Evolutionary conservation across 2,329 filamentous ascomycete genomes (phyloP).

Genomic region (Colletotrichum filicis): DNA sequence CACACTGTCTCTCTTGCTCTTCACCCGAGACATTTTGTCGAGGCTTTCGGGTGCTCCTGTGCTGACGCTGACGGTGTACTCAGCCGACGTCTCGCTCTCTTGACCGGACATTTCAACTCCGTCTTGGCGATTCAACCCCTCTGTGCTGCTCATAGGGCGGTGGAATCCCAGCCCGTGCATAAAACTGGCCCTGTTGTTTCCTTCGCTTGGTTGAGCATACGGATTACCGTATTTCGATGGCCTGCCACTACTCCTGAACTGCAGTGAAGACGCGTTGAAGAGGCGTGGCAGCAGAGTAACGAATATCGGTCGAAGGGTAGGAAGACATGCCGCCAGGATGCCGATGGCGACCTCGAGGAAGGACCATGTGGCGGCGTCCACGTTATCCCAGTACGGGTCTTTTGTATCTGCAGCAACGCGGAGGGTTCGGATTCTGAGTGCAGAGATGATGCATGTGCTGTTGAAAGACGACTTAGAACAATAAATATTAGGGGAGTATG

Average conservation of each 20-base stretch:
- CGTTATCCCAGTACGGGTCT: constrained; percentile 44
- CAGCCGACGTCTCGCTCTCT: background rate
- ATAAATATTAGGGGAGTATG: background rate
- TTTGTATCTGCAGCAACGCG: constrained; percentile 36
- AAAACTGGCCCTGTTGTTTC: constrained; percentile 34
- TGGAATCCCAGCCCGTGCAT: background rate
- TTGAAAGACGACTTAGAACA: background rate
- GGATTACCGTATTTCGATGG: constrained; percentile 7
- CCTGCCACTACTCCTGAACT: background rate
- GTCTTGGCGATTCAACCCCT: constrained; percentile 5
- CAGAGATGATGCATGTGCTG: constrained; percentile 42
- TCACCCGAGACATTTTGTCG: background rate
- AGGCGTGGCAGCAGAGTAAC: constrained; percentile 37
- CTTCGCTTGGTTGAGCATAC: constrained; percentile 18
- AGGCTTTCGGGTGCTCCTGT: background rate
- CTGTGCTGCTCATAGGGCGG: constrained; percentile 3
- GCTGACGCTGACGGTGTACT: constrained; percentile 34
- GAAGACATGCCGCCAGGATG: constrained; percentile 43
- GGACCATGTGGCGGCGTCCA: constrained; percentile 44
- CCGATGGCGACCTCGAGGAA: constrained; percentile 44
- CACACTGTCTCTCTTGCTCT: background rate
- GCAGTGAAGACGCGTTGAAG: constrained; percentile 24
- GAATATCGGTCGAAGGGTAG: constrained; percentile 43
- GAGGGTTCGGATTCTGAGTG: constrained; percentile 45
- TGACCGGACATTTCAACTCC: constrained; percentile 8